phyloP scores from a whole-genome alignment of 2,329 filamentous ascomycete genomes.

The Cadophora gregata region DNA sequence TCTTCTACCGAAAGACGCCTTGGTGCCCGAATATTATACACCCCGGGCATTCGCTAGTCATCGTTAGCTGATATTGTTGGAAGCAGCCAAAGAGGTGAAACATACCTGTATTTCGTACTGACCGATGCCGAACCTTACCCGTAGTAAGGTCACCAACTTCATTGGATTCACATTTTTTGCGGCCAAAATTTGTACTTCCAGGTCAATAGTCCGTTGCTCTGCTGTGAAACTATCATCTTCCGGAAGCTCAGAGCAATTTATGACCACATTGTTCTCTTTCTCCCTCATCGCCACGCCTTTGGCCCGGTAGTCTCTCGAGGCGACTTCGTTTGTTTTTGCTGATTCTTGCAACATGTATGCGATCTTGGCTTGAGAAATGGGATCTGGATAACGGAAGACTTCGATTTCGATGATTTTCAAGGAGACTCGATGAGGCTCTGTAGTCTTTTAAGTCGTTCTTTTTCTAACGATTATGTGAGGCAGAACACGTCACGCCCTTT shows the following conservation, averaged over 20 bases:
- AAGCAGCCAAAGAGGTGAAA: not conserved
- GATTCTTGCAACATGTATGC: not conserved
- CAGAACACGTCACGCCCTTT: not conserved
- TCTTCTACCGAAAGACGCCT: slow-evolving; percentile 12
- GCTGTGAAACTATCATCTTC: not conserved
- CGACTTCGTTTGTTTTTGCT: not conserved
- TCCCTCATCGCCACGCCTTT: not conserved
- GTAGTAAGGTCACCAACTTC: slow-evolving; percentile 14
- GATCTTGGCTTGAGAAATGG: not conserved
- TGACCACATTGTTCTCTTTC: not conserved
- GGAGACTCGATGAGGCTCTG: not conserved
- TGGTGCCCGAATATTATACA: slow-evolving; percentile 10
- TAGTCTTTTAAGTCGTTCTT: not conserved
- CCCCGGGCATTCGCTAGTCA: not conserved
- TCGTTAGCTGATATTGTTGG: not conserved
- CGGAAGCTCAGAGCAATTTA: not conserved
- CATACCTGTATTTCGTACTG: slow-evolving; percentile 16
- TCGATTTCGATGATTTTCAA: not conserved
- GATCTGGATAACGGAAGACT: not conserved
- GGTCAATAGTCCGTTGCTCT: not conserved
- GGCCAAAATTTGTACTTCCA: not conserved
- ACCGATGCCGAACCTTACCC: slow-evolving; percentile 12
- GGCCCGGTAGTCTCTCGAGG: not conserved
- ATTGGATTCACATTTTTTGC: slow-evolving; percentile 10
- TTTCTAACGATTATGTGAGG: not conserved